Conservation (phyloP, 1,284 basidiomycete genomes). For the Cutaneotrichosporon spelunceum region DNA sequence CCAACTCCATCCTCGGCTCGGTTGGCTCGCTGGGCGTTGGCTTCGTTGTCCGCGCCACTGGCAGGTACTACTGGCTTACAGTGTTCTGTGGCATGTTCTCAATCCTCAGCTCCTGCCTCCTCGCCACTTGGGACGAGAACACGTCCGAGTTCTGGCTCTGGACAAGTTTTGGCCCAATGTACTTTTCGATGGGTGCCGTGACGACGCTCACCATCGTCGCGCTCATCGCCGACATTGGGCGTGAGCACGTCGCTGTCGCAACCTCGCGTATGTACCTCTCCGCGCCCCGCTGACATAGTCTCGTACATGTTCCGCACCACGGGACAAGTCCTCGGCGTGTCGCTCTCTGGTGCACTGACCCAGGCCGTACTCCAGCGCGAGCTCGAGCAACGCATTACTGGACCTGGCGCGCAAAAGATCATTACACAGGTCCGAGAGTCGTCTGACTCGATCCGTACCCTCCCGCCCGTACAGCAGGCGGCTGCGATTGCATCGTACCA, state of each 20-base stretch:
- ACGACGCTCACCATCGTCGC: conserved; percentile 55
- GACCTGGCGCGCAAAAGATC: conserved; percentile 60
- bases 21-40: conserved; percentile 78
- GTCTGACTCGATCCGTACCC: conserved; percentile 69
- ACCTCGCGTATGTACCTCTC: conserved; percentile 67
- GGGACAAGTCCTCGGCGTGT: conserved; percentile 85
- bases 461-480: conserved; percentile 61
- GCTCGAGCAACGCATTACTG: conserved; percentile 68
- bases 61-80: conserved; percentile 67
- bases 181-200: conserved; percentile 32
- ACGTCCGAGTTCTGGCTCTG: conserved; percentile 55
- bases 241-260: conserved; percentile 75
- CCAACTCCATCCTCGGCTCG: conserved; percentile 78
- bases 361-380: conserved; percentile 70
- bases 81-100: conserved; percentile 27
- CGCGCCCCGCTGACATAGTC: conserved; percentile 56
- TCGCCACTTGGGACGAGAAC: conserved; percentile 41
- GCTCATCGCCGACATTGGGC: conserved; percentile 74
- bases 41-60: conserved; percentile 77
- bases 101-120: conserved; percentile 30
- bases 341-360: conserved; percentile 72
- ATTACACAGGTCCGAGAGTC: conserved; percentile 66
- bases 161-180: conserved; percentile 19
- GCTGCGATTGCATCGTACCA: conserved; percentile 80
- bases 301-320: conserved; percentile 86